Evolutionary conservation across 768 basidiomycete genomes (phyloP).

Genomic region (Termitomyces sp.): DNA sequence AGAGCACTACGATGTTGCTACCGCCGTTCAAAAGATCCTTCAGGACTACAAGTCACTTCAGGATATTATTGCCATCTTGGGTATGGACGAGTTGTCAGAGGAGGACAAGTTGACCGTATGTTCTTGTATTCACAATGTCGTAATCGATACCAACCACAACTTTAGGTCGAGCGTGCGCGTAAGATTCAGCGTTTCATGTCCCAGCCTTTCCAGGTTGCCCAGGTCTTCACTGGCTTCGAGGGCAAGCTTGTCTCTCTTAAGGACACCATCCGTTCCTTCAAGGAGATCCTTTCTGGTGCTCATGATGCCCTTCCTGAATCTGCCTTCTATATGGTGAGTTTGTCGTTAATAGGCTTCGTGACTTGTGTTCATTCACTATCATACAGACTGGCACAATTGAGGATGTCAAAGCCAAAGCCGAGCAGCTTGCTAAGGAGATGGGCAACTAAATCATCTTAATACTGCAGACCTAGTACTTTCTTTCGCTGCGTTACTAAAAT

Average conservation of each 20-base stretch:
- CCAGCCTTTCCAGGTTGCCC: constrained; percentile 99
- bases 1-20: constrained; percentile 96
- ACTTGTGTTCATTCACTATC: constrained; percentile 2
- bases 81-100: constrained; percentile 99
- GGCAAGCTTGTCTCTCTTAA: constrained; percentile 95
- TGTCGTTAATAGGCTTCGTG: neutral
- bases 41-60: constrained; percentile 96
- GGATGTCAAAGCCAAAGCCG: constrained; percentile 96
- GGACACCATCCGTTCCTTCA: constrained; percentile 96
- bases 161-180: constrained; percentile 90
- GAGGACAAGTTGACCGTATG: constrained; percentile 97
- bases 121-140: constrained; percentile 9
- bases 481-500: constrained; percentile 6
- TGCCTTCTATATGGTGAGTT: constrained; percentile 89
- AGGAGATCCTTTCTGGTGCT: constrained; percentile 88
- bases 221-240: constrained; percentile 99
- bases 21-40: constrained; percentile 95
- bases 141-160: neutral
- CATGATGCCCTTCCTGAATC: constrained; percentile 92
- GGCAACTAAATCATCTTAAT: constrained; percentile 33
- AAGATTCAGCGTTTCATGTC: constrained; percentile 99
- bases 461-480: constrained; percentile 4
- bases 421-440: constrained; percentile 95
- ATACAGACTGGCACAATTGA: constrained; percentile 82
- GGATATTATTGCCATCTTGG: constrained; percentile 99